These are phyloP conservation scores for Cylindrotheca fusiformis DNA, from an alignment of 108 stramenopile species.

Conservation along the genomic window DNA sequence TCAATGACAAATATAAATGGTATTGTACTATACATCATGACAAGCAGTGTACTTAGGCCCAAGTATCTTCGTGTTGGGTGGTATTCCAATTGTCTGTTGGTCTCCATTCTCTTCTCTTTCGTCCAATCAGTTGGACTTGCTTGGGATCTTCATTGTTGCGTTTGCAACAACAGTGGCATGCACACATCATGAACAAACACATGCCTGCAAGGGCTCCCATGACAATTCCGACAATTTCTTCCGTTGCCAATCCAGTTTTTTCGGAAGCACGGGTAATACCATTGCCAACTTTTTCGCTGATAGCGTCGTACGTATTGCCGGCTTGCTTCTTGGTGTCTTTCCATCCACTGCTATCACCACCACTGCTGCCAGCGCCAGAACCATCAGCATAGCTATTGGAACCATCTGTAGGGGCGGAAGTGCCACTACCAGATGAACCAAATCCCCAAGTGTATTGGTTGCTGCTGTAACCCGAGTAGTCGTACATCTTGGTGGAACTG, in stretches of 20 bases:
- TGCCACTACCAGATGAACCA: background rate
- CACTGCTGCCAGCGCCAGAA: background rate
- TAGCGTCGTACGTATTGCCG: background rate
- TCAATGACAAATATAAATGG: no score
- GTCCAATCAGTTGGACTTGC: background rate
- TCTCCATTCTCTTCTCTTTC: background rate
- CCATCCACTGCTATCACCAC: background rate
- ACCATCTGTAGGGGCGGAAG: no score
- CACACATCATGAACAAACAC: background rate
- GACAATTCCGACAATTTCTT: background rate
- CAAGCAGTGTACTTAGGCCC: background rate
- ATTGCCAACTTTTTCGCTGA: background rate
- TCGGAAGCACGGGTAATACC: conserved; percentile 1
- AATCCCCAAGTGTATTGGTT: background rate
- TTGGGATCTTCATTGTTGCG: background rate
- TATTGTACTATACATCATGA: no score
- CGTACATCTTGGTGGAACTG: background rate
- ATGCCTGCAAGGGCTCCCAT: background rate
- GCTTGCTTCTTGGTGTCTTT: background rate
- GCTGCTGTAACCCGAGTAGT: background rate
- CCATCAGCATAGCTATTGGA: background rate
- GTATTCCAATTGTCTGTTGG: background rate
- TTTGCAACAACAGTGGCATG: background rate
- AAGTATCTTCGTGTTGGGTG: background rate
- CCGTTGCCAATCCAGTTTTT: background rate